Conservation (phyloP, 495 filamentous ascomycete species). For the Penicillium macrosclerotiorum region DNA sequence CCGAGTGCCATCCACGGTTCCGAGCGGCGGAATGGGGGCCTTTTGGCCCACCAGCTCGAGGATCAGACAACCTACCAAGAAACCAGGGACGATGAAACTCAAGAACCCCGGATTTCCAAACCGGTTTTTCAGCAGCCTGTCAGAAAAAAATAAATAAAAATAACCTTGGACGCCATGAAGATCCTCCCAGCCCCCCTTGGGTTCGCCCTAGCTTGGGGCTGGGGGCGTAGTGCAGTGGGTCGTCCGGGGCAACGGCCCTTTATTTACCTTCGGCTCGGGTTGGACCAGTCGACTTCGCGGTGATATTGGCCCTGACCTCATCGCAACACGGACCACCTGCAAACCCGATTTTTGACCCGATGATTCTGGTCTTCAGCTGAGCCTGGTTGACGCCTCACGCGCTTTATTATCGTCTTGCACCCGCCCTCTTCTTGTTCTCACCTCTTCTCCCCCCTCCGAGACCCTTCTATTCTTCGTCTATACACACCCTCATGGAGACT, state of each 20-base stretch:
- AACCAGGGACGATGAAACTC: neutral
- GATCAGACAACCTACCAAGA: conserved; percentile 1
- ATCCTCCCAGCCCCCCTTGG: conserved; percentile 1
- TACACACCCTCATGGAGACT: conserved; percentile 68
- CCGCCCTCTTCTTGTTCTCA: neutral
- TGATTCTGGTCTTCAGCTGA: neutral
- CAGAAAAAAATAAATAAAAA: no score
- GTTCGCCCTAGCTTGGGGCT: no score
- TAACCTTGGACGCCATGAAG: conserved; percentile 18
- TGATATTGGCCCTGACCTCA: conserved; percentile 29
- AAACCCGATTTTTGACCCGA: neutral
- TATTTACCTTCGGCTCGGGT: conserved; percentile 12
- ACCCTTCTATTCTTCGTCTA: conserved; percentile 18
- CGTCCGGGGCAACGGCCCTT: conserved; percentile 28
- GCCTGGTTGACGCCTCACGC: neutral
- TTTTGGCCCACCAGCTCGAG: no score
- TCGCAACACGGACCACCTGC: conserved; percentile 24
- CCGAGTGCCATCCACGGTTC: no score
- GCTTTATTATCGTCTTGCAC: no score
- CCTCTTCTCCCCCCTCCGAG: neutral
- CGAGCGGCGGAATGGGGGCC: no score
- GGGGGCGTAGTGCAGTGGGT: conserved; percentile 17
- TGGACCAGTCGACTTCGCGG: conserved; percentile 3
- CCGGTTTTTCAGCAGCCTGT: conserved; percentile 10
- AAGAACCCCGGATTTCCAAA: conserved; percentile 7